Percentiles rank a stretch among this genome's conserved stretches.
These are phyloP conservation scores for Fusarium anthophilum DNA, from an alignment of 2,329 filamentous ascomycete species.

Conservation along the genomic window DNA sequence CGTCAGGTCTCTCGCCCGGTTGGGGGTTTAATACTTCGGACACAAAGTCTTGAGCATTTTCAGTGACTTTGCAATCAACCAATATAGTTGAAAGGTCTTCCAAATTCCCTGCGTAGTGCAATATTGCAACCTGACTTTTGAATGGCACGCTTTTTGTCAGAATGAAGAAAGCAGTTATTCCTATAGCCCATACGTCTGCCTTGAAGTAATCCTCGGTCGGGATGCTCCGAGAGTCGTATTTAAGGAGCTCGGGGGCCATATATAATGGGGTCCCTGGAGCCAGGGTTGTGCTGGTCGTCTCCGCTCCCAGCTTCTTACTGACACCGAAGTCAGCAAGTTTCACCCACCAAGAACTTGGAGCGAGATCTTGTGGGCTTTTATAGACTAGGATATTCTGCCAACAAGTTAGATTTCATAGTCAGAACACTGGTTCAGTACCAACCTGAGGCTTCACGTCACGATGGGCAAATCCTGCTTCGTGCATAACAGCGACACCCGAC, in stretches of 20 bases:
- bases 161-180: neutral
- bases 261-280: neutral
- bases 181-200: neutral
- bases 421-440: neutral
- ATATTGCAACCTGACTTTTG: neutral
- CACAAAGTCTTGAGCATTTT: neutral
- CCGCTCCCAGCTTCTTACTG: neutral
- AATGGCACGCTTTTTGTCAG: neutral
- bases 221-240: neutral
- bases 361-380: neutral
- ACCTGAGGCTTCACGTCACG: neutral
- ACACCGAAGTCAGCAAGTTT: neutral
- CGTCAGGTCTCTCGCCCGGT: neutral
- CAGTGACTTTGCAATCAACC: neutral
- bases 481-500: neutral
- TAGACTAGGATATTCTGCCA: neutral
- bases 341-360: neutral
- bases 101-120: neutral
- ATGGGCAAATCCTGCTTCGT: neutral
- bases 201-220: accelerated
- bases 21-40: neutral
- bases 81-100: neutral
- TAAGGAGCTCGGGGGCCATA: neutral
- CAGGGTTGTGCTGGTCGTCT: neutral
- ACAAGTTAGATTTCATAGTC: neutral